Evolutionary conservation across 768 basidiomycete genomes (phyloP), one percentile per base, ranked within the genome.

Genomic region (Amanita brunnescens): DNA sequence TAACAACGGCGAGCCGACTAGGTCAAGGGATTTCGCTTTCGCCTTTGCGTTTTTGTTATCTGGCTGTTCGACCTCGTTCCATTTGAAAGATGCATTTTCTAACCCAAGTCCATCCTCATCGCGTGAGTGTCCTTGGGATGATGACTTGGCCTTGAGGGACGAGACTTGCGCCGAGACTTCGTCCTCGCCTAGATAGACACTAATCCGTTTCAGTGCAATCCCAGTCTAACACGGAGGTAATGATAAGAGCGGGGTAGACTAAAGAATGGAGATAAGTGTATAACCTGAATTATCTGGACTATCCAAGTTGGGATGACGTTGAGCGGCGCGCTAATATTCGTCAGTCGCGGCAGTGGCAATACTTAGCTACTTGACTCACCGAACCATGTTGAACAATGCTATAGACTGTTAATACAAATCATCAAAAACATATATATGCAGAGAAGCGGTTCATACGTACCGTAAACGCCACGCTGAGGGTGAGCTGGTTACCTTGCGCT

Each of bases 341-440:
- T 48, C 8, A 48, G 24, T 16, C 10, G 44, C 40, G 34, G 18
- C 21, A 24, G 37, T 24, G 39, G 21, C 29, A 34, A 30, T n/a
- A 2, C 50, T 6, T 44, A 32, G 38, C 24, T 14, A n/a, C n/a
- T n/a, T 7, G 8, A 54, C 68, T n/a, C 58, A 81, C 76, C 81
- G 76, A 59, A 96, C 74, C 92, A 96, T 92, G 41, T 74, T 74
- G 65, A 95, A 95, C 38, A 95, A 64, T 0, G 90, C 79, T 32
- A 96, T 86, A 0, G 91, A 73, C 78, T 85, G 45, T 2, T 6
- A n/a, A 48, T 21, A 33, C 10, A 16, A 50, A 24, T 20, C 24
- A 33, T 47, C 10, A 1, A 3, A 18, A 45, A 23, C 34, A 54
- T 29, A 32, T 26, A 16, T 23, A 46, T n/a, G 34, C 14, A 29